Conservation (phyloP, 306 rosid genomes). For the Vicia sativa region DNA sequence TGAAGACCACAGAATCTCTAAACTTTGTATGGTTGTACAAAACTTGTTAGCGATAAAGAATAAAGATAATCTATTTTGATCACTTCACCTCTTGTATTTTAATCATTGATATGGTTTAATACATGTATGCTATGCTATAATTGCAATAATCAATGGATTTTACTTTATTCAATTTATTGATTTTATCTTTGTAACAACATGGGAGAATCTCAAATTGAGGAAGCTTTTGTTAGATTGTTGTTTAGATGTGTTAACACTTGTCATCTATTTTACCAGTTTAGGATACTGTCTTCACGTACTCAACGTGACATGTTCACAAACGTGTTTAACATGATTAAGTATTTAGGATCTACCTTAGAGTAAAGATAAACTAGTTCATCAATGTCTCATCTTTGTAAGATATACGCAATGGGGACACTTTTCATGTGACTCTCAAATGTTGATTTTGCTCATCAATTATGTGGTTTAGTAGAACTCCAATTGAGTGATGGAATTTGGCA, state of each 20-base stretch:
- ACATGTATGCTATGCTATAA: not conserved
- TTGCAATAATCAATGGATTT: not conserved
- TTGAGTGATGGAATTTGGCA: not conserved
- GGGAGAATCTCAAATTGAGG: not conserved
- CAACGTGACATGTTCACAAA: not conserved
- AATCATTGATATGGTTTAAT: not conserved
- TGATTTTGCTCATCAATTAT: not conserved
- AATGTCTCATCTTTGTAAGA: not conserved
- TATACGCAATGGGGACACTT: not conserved
- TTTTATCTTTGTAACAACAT: not conserved
- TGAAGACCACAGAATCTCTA: conserved; percentile 20
- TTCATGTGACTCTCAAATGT: not conserved
- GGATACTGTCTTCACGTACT: not conserved
- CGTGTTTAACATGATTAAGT: not conserved
- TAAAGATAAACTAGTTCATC: not conserved
- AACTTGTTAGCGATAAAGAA: not conserved
- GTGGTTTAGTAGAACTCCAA: not conserved
- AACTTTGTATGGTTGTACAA: conserved; percentile 31
- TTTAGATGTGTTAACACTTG: not conserved
- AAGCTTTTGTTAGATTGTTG: not conserved
- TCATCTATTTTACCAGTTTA: conserved; percentile 1
- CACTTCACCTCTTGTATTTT: not conserved
- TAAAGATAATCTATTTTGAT: conserved; percentile 2
- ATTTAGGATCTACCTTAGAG: not conserved
- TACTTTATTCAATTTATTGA: not conserved